These are phyloP conservation scores for Eragrostis curvula DNA, from an alignment of 176 grass and related monocot genomes.

Conservation along the genomic window DNA sequence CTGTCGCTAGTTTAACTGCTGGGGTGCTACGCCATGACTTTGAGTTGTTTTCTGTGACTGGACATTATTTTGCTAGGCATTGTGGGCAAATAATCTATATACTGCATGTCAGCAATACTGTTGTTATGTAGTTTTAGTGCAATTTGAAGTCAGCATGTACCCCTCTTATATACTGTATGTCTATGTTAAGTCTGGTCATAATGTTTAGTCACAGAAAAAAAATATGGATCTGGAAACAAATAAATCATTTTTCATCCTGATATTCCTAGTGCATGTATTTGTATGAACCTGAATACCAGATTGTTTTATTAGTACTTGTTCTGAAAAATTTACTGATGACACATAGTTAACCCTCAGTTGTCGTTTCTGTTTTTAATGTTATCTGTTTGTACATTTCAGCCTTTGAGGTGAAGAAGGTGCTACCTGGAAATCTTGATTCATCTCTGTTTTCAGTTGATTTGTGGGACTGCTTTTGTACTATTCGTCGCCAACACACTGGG, in stretches of 20 bases:
- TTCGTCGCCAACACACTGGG: slow-evolving; percentile 1
- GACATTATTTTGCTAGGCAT: no score
- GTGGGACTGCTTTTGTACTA: background rate
- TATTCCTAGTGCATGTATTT: background rate
- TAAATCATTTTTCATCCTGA: background rate
- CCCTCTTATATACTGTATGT: background rate
- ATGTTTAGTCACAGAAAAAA: slow-evolving; percentile 1
- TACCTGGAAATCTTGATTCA: slow-evolving; percentile 21
- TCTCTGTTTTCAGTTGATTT: slow-evolving; percentile 16
- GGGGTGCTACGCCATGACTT: no score
- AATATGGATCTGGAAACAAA: background rate
- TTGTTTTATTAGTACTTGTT: slow-evolving; percentile 1
- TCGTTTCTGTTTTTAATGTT: background rate
- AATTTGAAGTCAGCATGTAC: background rate
- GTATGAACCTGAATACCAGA: background rate
- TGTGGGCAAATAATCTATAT: background rate
- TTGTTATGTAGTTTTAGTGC: no score
- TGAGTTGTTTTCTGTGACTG: no score
- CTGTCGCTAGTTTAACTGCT: background rate
- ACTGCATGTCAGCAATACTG: background rate
- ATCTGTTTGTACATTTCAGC: slow-evolving; percentile 40
- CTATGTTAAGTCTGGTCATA: background rate
- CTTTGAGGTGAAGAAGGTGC: slow-evolving; percentile 34
- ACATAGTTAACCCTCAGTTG: background rate
- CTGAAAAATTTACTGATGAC: background rate